Evolutionary conservation across 768 basidiomycete genomes (phyloP), one percentile per base, ranked within the genome.

Genomic region (Leucosporidium yakuticum): DNA sequence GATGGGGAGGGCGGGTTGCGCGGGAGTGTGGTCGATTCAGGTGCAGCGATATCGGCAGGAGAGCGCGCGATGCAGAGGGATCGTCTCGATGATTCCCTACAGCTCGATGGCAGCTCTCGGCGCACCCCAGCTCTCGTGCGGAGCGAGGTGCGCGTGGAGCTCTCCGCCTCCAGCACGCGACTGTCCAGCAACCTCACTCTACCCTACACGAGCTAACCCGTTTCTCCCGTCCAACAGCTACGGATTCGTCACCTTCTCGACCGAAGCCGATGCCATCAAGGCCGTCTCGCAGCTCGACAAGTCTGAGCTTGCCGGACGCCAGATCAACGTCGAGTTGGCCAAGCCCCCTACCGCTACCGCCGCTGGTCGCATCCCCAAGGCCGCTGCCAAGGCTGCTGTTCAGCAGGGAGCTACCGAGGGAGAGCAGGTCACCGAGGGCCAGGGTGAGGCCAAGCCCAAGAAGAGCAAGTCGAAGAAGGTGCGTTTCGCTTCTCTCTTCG

Each of bases 281-380:
- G 92, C 92, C 69, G 89, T 92, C 79, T 86, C 90, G 70, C 79
- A 82, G 76, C 88, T 95, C 77, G 83, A 93, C 85, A 88, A 88
- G 82, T 84, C 86, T 79, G 88, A 91, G 81, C 88, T 95, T 80
- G 88, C 91, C 74, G 89, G 88, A 73, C 90, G 92, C 80, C 82
- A 81, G 79, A 87, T 95, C 78, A 88, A 92, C 81, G 84, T 94
- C 81, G 90, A 95, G 84, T 82, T 92, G 79, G 92, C 92, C 78
- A 94, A 91, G 83, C 91, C 91, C 70, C 60, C 68, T 23, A 64
- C 61, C 47, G 64, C 63, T 19, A 23, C 48, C 23, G 54, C 67
- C 25, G 64, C 61, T 12, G 66, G 66, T 7, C 65, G 66, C 21
- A 68, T 68, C 4, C 70, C 70, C 23, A 29, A 31, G 5, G 66